Evolutionary conservation across 2,329 filamentous ascomycete genomes (phyloP).

Genomic region (Claviceps sp.): DNA sequence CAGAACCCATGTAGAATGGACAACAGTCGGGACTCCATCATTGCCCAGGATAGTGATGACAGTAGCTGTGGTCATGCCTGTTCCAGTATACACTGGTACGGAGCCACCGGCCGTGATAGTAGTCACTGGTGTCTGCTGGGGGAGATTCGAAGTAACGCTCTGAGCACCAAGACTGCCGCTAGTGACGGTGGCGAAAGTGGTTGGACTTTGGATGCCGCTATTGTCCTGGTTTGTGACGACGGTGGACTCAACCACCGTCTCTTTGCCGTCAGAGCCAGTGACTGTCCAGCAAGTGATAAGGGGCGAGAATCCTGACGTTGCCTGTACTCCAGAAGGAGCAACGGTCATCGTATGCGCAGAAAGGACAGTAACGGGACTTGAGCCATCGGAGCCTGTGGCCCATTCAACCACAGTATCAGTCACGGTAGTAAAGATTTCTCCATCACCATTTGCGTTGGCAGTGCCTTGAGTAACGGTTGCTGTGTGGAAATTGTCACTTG

Average conservation of each 20-base stretch:
- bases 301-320: background rate
- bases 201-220: background rate
- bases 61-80: slow-evolving; percentile 3
- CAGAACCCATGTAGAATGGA: slow-evolving; percentile 6
- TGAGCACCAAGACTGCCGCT: slow-evolving; percentile 2
- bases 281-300: slow-evolving; percentile 11
- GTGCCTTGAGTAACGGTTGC: slow-evolving; percentile 1
- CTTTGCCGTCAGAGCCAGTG: slow-evolving; percentile 10
- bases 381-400: slow-evolving; percentile 7
- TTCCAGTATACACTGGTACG: slow-evolving; percentile 2
- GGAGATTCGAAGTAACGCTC: background rate
- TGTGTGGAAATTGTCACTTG: background rate
- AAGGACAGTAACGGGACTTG: slow-evolving; percentile 10
- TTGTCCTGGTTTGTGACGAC: background rate
- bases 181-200: background rate
- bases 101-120: slow-evolving; percentile 5
- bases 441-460: background rate
- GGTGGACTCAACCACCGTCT: slow-evolving; percentile 21
- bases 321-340: slow-evolving; percentile 1
- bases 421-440: slow-evolving; percentile 9
- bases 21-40: slow-evolving; percentile 6
- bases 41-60: slow-evolving; percentile 4
- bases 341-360: slow-evolving; percentile 13
- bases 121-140: slow-evolving; percentile 3
- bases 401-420: slow-evolving; percentile 14